Conservation (phyloP, 2,329 filamentous ascomycete species). For the Bipolaris victoriae region DNA sequence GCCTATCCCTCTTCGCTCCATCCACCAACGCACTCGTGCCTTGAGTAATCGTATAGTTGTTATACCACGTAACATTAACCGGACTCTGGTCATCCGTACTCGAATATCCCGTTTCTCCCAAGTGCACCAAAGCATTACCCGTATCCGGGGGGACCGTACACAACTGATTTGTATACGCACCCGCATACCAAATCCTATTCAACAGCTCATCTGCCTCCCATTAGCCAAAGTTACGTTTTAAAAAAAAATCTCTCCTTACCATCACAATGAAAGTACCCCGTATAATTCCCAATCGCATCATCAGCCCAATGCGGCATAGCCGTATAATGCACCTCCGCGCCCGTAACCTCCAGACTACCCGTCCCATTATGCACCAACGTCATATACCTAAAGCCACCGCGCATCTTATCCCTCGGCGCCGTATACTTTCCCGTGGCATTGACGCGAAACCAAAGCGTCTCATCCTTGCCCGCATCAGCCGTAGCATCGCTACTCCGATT, state of each 20-base stretch:
- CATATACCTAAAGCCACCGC: constrained; percentile 57
- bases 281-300: constrained; percentile 45
- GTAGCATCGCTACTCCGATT: constrained; percentile 55
- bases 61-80: constrained; percentile 49
- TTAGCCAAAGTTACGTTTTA: constrained; percentile 6
- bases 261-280: constrained; percentile 53
- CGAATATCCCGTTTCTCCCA: constrained; percentile 33
- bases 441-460: constrained; percentile 56
- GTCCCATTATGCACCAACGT: constrained; percentile 54
- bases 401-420: constrained; percentile 50
- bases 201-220: constrained; percentile 47
- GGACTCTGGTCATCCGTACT: constrained; percentile 34
- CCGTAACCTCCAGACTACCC: constrained; percentile 47
- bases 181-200: constrained; percentile 55
- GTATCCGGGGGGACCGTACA: constrained; percentile 48
- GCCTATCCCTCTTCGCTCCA: constrained; percentile 64
- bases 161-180: constrained; percentile 50
- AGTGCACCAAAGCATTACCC: constrained; percentile 47
- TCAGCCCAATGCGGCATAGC: constrained; percentile 52
- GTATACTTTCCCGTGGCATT: constrained; percentile 51
- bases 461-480: constrained; percentile 55
- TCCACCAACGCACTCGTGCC: constrained; percentile 53
- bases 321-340: constrained; percentile 53
- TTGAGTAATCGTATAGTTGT: constrained; percentile 52
- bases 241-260: constrained; percentile 24